Base-by-base conservation (phyloP, 2,329 filamentous ascomycete species). In the Venturia oleaginea region DNA sequence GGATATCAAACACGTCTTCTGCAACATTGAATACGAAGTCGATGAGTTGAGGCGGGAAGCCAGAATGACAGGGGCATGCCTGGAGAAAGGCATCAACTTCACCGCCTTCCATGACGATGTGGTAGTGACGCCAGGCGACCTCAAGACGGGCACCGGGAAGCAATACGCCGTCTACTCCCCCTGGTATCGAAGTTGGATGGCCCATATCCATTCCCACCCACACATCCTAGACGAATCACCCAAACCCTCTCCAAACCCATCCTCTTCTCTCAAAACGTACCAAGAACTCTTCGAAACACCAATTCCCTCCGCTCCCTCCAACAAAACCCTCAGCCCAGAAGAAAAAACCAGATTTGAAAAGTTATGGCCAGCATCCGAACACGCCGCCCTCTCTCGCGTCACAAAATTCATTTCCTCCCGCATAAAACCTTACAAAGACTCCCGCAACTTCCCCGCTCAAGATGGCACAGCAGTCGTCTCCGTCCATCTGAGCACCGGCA, bases 401-500 rank as follows among this genome's bases (percentile, higher is more conserved):
- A 67, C 74, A 32, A 60, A 73, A 24, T 80, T 80, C 64, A 68
- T 79, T 54, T 64, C 72, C 32, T 74, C 77, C 27, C 76, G 78
- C 61, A 75, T 76, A 27, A 69, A 73, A 17, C 70, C 70, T 7
- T 80, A 80, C 66, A 74, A 76, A 22, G 70, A 71, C 5, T 74
- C 78, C 27, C 76, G 78, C 63, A 76, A 73, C 42, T 75, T 78
- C 34, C 77, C 78, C 4, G 77, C 77, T 22, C 67, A 69, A 55
- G 73, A 79, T 66, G 73, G 73, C 37, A 78, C 78, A 4, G 76
- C 89, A 0, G 80, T 82, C 2, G 75, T 95, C 10, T 91, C 88
- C 46, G 86, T 89, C 0, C 90, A 92, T 72, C 79, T 91, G 67
- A 81, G 88, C n/a, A 77, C 83, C 57, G 84, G 89, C n/a, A 85